Evolutionary conservation across 2,329 filamentous ascomycete species (phyloP).

Genomic region (Polychaeton citri): DNA sequence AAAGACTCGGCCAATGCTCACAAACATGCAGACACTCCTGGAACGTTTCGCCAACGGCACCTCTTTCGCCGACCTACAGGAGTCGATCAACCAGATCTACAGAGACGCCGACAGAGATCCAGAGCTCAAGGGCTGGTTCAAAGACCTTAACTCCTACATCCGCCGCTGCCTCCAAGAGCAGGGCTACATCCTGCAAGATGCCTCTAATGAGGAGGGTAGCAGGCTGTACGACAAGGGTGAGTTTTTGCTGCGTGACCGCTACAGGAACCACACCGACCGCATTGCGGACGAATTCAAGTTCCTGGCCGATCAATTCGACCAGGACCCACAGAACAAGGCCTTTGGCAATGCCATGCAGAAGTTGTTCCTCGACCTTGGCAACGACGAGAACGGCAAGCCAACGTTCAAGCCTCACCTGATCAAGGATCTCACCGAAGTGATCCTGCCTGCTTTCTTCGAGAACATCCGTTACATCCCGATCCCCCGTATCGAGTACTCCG

Average conservation of each 20-base stretch:
- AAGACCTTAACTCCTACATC: slow-evolving; percentile 60
- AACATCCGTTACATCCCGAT: slow-evolving; percentile 81
- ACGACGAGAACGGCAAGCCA: slow-evolving; percentile 70
- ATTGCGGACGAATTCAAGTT: slow-evolving; percentile 86
- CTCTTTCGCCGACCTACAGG: slow-evolving; percentile 73
- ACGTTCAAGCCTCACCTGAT: slow-evolving; percentile 86
- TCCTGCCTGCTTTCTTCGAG: slow-evolving; percentile 71
- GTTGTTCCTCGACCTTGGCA: slow-evolving; percentile 81
- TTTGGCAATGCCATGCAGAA: slow-evolving; percentile 67
- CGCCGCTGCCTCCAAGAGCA: slow-evolving; percentile 76
- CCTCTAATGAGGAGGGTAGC: slow-evolving; percentile 70
- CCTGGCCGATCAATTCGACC: slow-evolving; percentile 74
- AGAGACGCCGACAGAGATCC: slow-evolving; percentile 72
- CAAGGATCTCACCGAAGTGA: slow-evolving; percentile 77
- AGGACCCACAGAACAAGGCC: slow-evolving; percentile 71
- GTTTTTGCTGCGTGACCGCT: slow-evolving; percentile 78
- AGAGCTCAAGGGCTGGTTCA: slow-evolving; percentile 85
- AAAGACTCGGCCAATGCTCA: slow-evolving; percentile 35
- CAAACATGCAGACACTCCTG: slow-evolving; percentile 55
- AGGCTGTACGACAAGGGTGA: slow-evolving; percentile 71
- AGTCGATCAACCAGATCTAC: slow-evolving; percentile 76
- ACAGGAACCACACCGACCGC: slow-evolving; percentile 72
- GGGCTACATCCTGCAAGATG: slow-evolving; percentile 78
- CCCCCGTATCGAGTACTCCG: slow-evolving; percentile 85
- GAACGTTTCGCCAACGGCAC: slow-evolving; percentile 95